These are phyloP conservation scores for Solanum hybrid DNA, from an alignment of 305 asterid genomes.

Conservation along the genomic window DNA sequence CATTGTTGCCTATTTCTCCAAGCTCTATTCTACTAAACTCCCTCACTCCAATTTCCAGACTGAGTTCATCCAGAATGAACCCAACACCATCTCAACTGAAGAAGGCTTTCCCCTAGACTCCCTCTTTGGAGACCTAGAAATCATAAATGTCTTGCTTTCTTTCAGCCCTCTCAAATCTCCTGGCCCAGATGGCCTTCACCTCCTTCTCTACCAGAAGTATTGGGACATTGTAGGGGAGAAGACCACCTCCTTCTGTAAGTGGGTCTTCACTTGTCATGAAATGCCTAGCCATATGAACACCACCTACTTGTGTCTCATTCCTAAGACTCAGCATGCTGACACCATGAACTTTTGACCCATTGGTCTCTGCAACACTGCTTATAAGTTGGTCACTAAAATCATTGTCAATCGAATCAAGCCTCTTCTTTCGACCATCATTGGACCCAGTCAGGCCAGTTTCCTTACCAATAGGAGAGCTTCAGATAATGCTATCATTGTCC, in stretches of 20 bases:
- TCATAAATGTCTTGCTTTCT: not conserved
- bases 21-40: not conserved
- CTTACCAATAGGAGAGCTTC: not conserved
- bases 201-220: too few relatives aligned
- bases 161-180: not conserved
- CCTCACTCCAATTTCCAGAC: too few relatives aligned
- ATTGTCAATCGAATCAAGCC: not conserved
- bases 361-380: not conserved
- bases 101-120: not conserved
- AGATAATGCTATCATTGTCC: not conserved
- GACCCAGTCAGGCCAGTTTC: not conserved
- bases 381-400: not conserved
- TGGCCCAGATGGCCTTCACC: not conserved
- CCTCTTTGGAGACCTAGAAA: not conserved
- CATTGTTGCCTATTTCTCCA: not conserved
- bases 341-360: not conserved
- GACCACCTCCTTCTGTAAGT: not conserved
- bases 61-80: not conserved
- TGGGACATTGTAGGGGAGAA: not conserved
- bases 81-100: not conserved
- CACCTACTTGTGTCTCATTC: not conserved
- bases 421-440: too few relatives aligned
- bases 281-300: not conserved
- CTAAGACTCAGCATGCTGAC: not conserved
- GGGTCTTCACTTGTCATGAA: too few relatives aligned